Evolutionary conservation across 2,329 filamentous ascomycete genomes (phyloP).

Genomic region (Pseudovirgaria hyperparasitica): DNA sequence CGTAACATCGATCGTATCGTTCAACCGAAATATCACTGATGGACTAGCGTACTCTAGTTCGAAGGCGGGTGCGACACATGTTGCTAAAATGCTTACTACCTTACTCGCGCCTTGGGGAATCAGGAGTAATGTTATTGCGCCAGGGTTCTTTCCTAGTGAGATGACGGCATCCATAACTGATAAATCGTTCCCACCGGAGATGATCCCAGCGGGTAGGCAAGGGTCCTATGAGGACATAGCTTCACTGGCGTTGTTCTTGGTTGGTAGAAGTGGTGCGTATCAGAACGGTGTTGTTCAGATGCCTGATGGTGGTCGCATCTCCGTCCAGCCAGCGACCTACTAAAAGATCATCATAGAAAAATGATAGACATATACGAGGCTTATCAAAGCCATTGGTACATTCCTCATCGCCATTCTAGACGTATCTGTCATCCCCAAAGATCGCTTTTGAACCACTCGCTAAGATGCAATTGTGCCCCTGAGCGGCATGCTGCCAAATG

Average conservation of each 20-base stretch:
- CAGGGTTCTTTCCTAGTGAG: slow-evolving; percentile 30
- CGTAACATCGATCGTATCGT: slow-evolving; percentile 27
- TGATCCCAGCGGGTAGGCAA: slow-evolving; percentile 27
- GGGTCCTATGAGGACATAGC: slow-evolving; percentile 34
- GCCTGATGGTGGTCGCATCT: slow-evolving; percentile 31
- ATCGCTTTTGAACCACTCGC: no score
- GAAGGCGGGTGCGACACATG: slow-evolving; percentile 30
- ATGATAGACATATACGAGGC: background rate
- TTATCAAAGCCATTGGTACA: no score
- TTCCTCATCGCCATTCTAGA: no score
- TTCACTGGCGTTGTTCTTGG: slow-evolving; percentile 37
- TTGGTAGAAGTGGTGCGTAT: slow-evolving; percentile 38
- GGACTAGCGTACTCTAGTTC: slow-evolving; percentile 31
- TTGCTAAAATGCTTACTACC: slow-evolving; percentile 32
- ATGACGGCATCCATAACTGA: slow-evolving; percentile 25
- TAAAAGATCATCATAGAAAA: no score
- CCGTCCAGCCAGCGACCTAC: slow-evolving; percentile 21
- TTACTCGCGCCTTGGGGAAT: slow-evolving; percentile 32
- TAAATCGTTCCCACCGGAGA: slow-evolving; percentile 17
- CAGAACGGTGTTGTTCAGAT: slow-evolving; percentile 40
- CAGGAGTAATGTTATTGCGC: slow-evolving; percentile 33
- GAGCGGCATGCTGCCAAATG: no score
- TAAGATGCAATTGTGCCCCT: no score
- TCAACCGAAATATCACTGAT: slow-evolving; percentile 24
- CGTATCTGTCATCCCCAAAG: no score